These are phyloP conservation scores for Didymella sp. DNA, from an alignment of 2,329 filamentous ascomycete species.

Conservation along the genomic window DNA sequence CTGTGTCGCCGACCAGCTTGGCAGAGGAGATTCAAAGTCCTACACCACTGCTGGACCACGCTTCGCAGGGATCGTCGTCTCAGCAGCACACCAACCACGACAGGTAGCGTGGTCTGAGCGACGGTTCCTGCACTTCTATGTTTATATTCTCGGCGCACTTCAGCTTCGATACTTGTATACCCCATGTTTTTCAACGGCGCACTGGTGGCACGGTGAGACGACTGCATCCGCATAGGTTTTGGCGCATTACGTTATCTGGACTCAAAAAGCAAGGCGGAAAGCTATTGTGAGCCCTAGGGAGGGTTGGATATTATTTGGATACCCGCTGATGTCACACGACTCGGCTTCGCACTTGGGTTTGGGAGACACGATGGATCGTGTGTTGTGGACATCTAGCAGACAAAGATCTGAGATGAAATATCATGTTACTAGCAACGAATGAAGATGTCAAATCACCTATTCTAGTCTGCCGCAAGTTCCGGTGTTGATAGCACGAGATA, in stretches of 20 bases:
- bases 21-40: conserved; percentile 14
- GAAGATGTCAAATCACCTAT: not conserved
- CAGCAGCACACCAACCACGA: conserved; percentile 33
- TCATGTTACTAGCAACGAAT: conserved; percentile 7
- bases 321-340: conserved; percentile 37
- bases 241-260: conserved; percentile 28
- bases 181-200: conserved; percentile 31
- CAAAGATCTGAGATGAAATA: not conserved
- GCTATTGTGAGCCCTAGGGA: conserved; percentile 15
- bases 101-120: conserved; percentile 29
- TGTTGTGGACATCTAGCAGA: not conserved
- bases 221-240: conserved; percentile 37
- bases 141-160: conserved; percentile 29
- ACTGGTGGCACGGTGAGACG: conserved; percentile 25
- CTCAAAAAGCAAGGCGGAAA: conserved; percentile 27
- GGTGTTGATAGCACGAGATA: conserved; percentile 5
- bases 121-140: conserved; percentile 25
- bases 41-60: conserved; percentile 13
- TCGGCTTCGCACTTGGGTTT: conserved; percentile 27
- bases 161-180: conserved; percentile 35
- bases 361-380: conserved; percentile 2
- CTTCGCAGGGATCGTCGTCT: not conserved
- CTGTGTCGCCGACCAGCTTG: conserved; percentile 14
- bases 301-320: conserved; percentile 31
- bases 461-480: not conserved